These are phyloP conservation scores for Cladosporium sp. DNA, from an alignment of 2,329 filamentous ascomycete genomes.

Conservation along the genomic window DNA sequence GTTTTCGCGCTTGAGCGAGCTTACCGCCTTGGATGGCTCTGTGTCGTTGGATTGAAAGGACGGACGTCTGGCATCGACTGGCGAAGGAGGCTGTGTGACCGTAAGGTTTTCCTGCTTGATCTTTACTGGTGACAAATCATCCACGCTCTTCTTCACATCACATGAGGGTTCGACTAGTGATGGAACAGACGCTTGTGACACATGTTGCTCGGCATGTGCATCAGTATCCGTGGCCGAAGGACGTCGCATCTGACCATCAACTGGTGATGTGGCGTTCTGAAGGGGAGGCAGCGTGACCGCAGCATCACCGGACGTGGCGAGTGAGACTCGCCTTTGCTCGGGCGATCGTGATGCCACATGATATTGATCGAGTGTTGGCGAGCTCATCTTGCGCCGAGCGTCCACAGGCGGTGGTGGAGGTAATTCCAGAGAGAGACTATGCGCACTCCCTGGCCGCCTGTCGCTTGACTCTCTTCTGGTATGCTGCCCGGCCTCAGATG, in stretches of 20 bases:
- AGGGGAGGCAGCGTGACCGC: conserved; percentile 40
- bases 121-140: conserved; percentile 28
- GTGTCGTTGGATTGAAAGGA: conserved; percentile 25
- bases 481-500: conserved; percentile 15
- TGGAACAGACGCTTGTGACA: conserved; percentile 21
- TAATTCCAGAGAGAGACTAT: conserved; percentile 35
- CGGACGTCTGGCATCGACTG: conserved; percentile 21
- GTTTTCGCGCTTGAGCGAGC: conserved; percentile 44
- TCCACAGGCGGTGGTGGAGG: conserved; percentile 32
- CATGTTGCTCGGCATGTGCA: conserved; percentile 14
- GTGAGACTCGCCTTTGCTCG: conserved; percentile 36
- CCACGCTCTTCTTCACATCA: conserved; percentile 10
- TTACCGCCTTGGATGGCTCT: conserved; percentile 41
- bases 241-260: conserved; percentile 15
- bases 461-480: conserved; percentile 25
- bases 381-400: conserved; percentile 33
- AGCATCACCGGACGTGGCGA: conserved; percentile 30
- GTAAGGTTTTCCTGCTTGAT: conserved; percentile 40
- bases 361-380: conserved; percentile 46
- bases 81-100: conserved; percentile 36
- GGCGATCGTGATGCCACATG: conserved; percentile 44
- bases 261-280: conserved; percentile 26
- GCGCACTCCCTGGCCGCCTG: conserved; percentile 29
- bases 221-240: conserved; percentile 24
- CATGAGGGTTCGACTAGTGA: conserved; percentile 17